Evolutionary conservation across 495 filamentous ascomycete genomes (phyloP), one percentile per base, ranked within the genome.

Genomic region (Penicillium egyptiacum): DNA sequence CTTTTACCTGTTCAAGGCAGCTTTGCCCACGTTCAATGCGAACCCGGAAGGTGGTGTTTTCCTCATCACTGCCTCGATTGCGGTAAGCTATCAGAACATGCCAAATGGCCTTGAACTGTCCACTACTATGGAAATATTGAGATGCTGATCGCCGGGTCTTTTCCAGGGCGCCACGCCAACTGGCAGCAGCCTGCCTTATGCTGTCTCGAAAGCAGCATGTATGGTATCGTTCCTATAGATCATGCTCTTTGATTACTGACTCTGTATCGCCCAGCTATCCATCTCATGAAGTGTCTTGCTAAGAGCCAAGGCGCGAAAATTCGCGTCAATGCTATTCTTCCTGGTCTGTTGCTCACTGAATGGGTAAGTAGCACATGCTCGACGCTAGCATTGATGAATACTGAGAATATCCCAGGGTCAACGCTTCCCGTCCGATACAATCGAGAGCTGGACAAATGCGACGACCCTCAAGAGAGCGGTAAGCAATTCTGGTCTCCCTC

Each of bases 271-370:
- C 5, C 49, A 74, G 82, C 81, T 23, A 63, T 92, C 43, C 88
- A 91, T 59, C 70, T 90, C 41, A 86, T 90, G 80, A 87, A 86
- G 58, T 87, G 86, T 59, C 76, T 90, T n/a, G 88, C 87, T 1
- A 73, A 73, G 50, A 84, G 77, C 1, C 85, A 88, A 59, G 88
- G 87, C 1, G 72, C 79, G 6, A 89, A 89, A 59, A 69, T 86
- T 16, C 75, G 88, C 17, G 73, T 88, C 26, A 90, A 90, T 66
- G 86, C 87, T 30, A 79, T 88, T 0, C 68, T 86, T 44, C 88
- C 88, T 4, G 86, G 87, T 12, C 71, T 89, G 30, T 63, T 91
- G 47, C 65, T 86, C 49, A 92, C 88, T 6, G 88, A 91, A 70
- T 91, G 88, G 88, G 86, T 86, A 56, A 56, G 64, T 70, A 51